These are phyloP conservation scores for Elongisporangium senticosum DNA, from an alignment of 352 stramenopile genomes.

Conservation along the genomic window DNA sequence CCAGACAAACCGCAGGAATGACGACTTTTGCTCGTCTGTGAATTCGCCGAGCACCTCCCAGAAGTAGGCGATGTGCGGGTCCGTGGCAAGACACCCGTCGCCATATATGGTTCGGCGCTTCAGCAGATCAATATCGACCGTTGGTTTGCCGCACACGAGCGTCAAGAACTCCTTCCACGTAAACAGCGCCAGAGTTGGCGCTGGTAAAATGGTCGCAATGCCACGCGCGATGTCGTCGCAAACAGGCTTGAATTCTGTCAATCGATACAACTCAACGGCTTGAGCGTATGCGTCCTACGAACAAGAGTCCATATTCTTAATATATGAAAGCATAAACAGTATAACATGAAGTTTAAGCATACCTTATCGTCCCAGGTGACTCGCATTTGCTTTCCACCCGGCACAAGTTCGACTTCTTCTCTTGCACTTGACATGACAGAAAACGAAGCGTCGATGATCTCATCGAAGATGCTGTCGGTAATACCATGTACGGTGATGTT, in stretches of 20 bases:
- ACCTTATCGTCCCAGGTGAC: slow-evolving; percentile 89
- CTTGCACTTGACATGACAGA: slow-evolving; percentile 80
- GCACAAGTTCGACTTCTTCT: slow-evolving; percentile 74
- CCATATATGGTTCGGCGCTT: slow-evolving; percentile 87
- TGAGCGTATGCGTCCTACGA: slow-evolving; percentile 58
- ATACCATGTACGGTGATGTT: slow-evolving; percentile 75
- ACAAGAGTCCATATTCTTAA: background rate
- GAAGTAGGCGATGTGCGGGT: slow-evolving; percentile 87
- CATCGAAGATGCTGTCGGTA: slow-evolving; percentile 83
- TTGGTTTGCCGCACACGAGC: slow-evolving; percentile 87
- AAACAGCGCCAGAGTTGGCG: slow-evolving; percentile 74
- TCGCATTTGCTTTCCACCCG: slow-evolving; percentile 66
- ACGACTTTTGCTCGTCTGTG: slow-evolving; percentile 86
- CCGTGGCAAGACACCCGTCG: slow-evolving; percentile 78
- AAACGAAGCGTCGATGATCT: slow-evolving; percentile 90
- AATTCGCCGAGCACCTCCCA: slow-evolving; percentile 88
- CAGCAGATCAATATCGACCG: slow-evolving; percentile 85
- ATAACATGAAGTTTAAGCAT: background rate
- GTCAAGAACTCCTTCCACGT: slow-evolving; percentile 86
- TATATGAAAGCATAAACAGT: background rate
- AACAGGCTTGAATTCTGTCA: slow-evolving; percentile 75
- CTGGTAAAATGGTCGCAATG: slow-evolving; percentile 82
- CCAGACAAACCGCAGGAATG: slow-evolving; percentile 88
- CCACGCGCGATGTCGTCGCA: slow-evolving; percentile 72
- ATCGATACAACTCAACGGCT: slow-evolving; percentile 71